Conservation (phyloP, 2,329 filamentous ascomycete species). For the Fusarium sp. region DNA sequence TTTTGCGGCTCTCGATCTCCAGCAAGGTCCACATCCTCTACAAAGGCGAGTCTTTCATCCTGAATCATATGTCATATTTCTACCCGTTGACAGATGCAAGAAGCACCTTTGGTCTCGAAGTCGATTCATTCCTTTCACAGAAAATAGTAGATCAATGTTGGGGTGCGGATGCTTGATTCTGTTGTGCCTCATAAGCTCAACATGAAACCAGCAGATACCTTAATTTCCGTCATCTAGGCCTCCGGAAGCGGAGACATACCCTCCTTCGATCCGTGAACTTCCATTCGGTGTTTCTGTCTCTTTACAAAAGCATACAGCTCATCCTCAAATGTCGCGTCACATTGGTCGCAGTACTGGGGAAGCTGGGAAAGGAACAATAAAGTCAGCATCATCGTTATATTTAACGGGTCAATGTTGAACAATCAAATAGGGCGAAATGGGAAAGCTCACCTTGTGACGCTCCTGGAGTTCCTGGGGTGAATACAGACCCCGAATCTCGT, state of each 20-base stretch:
- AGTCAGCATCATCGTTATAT: not conserved
- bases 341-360: not conserved
- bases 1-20: too few species aligned
- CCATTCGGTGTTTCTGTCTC: not conserved
- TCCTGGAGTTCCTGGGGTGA: not conserved
- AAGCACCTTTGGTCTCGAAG: too few species aligned
- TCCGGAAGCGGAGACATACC: not conserved
- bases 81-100: too few species aligned
- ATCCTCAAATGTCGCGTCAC: not conserved
- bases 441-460: not conserved
- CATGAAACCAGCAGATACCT: not conserved
- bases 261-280: not conserved
- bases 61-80: too few species aligned
- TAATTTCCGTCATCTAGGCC: not conserved
- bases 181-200: not conserved
- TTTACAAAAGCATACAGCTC: not conserved
- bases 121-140: too few species aligned
- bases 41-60: too few species aligned
- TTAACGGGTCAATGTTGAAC: too few species aligned
- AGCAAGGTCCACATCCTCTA: too few species aligned
- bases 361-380: not conserved
- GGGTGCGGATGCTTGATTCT: too few species aligned
- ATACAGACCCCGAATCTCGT: not conserved
- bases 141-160: too few species aligned
- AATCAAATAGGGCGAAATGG: not conserved